A percentile compares a stretch with the other conserved stretches of the same genome.
These are phyloP conservation scores for Penicillium coffeae DNA, from an alignment of 495 filamentous ascomycete genomes.

Conservation along the genomic window DNA sequence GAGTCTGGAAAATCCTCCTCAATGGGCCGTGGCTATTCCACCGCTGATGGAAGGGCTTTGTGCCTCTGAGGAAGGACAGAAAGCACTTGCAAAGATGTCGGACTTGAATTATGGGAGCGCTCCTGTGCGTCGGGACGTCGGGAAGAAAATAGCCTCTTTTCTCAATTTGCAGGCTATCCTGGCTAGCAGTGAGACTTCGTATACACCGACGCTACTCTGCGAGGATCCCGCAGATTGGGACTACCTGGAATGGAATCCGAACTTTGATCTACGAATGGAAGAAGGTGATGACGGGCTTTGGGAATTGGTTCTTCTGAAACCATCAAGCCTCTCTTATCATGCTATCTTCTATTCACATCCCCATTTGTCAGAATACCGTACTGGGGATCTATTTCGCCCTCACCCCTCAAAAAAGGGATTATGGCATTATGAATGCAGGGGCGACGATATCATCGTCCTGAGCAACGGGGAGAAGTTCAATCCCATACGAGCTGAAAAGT, in stretches of 20 bases:
- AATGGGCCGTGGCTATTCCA: not conserved
- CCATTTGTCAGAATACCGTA: slow-evolving; percentile 46
- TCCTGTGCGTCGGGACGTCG: slow-evolving; percentile 14
- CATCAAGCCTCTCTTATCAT: not conserved
- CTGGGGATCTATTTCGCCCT: slow-evolving; percentile 51
- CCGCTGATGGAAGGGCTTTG: slow-evolving; percentile 4
- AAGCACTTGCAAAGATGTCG: not conserved
- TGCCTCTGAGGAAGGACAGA: slow-evolving; percentile 13
- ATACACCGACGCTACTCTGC: slow-evolving; percentile 16
- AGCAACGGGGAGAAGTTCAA: slow-evolving; percentile 41
- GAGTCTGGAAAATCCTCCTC: not conserved
- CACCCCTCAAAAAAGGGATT: slow-evolving; percentile 22
- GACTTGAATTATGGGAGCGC: slow-evolving; percentile 12
- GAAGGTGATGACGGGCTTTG: slow-evolving; percentile 38
- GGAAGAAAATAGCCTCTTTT: slow-evolving; percentile 3
- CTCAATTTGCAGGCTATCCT: slow-evolving; percentile 9
- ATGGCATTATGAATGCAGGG: slow-evolving; percentile 28
- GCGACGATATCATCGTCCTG: slow-evolving; percentile 38
- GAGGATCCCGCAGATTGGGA: slow-evolving; percentile 43
- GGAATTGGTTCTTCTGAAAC: slow-evolving; percentile 32
- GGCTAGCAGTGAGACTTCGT: slow-evolving; percentile 20
- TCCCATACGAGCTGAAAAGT: slow-evolving; percentile 30
- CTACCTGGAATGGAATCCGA: slow-evolving; percentile 44
- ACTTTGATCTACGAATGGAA: slow-evolving; percentile 36
- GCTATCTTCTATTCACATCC: slow-evolving; percentile 26